Percentiles rank a stretch among this genome's conserved stretches.
phyloP scores from a whole-genome alignment of 2,329 filamentous ascomycete genomes.

The Escovopsis weberi region DNA sequence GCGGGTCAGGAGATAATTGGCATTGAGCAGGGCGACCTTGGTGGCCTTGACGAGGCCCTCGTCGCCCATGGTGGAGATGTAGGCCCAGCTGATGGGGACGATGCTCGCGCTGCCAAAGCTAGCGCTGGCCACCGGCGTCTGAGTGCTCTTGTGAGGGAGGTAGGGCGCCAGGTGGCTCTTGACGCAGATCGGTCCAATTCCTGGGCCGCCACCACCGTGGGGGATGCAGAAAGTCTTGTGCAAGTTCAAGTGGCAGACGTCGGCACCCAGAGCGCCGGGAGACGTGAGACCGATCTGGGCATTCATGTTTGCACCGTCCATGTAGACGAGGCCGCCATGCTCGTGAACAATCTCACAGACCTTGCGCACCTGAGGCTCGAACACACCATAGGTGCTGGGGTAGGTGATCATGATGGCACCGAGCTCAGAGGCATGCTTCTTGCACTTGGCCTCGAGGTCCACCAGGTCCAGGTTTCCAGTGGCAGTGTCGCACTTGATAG shows the following conservation, averaged over 20 bases:
- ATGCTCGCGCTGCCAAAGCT: slow-evolving; percentile 83
- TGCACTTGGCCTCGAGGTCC: slow-evolving; percentile 77
- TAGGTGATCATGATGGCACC: slow-evolving; percentile 96
- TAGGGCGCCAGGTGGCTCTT: slow-evolving; percentile 64
- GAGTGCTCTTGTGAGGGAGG: slow-evolving; percentile 30
- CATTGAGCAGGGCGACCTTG: slow-evolving; percentile 84
- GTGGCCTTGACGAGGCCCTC: slow-evolving; percentile 77
- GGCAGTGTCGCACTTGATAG: slow-evolving; percentile 75
- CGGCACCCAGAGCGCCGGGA: slow-evolving; percentile 86
- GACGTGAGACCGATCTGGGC: slow-evolving; percentile 93
- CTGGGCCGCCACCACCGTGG: slow-evolving; percentile 85
- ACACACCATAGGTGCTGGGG: slow-evolving; percentile 87
- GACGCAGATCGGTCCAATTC: slow-evolving; percentile 87
- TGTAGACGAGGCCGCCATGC: slow-evolving; percentile 87
- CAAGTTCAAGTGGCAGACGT: slow-evolving; percentile 92
- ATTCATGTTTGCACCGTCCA: slow-evolving; percentile 99
- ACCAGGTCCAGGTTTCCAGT: slow-evolving; percentile 82
- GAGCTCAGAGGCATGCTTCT: slow-evolving; percentile 73
- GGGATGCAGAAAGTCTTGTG: slow-evolving; percentile 99
- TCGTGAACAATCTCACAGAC: slow-evolving; percentile 76
- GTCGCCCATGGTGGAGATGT: slow-evolving; percentile 81
- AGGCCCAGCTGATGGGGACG: slow-evolving; percentile 86
- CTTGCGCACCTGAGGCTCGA: slow-evolving; percentile 77
- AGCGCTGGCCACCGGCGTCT: slow-evolving; percentile 61
- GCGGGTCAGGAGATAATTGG: slow-evolving; percentile 87